Evolutionary conservation across 2,329 filamentous ascomycete species (phyloP).

Genomic region (Nemania sp.): DNA sequence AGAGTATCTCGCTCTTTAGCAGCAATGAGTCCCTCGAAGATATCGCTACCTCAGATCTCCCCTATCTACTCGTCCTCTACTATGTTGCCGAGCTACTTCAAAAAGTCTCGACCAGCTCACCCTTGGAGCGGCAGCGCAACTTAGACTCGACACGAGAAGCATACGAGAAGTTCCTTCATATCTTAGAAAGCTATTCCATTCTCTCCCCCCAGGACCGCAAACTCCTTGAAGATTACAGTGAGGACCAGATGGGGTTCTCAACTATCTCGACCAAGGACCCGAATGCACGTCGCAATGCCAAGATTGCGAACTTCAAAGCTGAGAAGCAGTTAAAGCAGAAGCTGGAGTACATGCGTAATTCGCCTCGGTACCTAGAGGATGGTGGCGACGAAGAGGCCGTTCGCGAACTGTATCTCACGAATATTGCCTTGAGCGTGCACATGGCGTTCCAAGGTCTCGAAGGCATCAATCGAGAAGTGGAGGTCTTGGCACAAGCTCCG

Average conservation of each 20-base stretch:
- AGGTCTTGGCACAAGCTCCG: constrained; percentile 78
- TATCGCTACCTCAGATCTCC: constrained; percentile 79
- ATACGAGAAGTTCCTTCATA: constrained; percentile 78
- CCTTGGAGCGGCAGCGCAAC: constrained; percentile 61
- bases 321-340: constrained; percentile 85
- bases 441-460: constrained; percentile 87
- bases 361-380: constrained; percentile 49
- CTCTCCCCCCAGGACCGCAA: constrained; percentile 66
- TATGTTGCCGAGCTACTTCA: constrained; percentile 79
- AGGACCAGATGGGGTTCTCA: constrained; percentile 72
- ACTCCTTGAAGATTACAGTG: constrained; percentile 72
- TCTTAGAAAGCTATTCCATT: constrained; percentile 78
- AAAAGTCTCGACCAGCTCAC: constrained; percentile 59
- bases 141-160: constrained; percentile 67
- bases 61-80: constrained; percentile 79
- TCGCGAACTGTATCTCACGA: constrained; percentile 75
- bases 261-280: constrained; percentile 66
- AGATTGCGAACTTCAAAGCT: constrained; percentile 81
- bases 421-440: constrained; percentile 73
- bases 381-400: constrained; percentile 84
- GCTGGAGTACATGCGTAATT: constrained; percentile 61
- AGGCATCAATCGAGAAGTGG: constrained; percentile 78
- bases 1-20: constrained; percentile 80
- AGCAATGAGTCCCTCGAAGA: constrained; percentile 89
- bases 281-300: constrained; percentile 73